Evolutionary conservation across 1,139 yeast genomes (phyloP).

Genomic region (Suzukiozyma palmioleophila): DNA sequence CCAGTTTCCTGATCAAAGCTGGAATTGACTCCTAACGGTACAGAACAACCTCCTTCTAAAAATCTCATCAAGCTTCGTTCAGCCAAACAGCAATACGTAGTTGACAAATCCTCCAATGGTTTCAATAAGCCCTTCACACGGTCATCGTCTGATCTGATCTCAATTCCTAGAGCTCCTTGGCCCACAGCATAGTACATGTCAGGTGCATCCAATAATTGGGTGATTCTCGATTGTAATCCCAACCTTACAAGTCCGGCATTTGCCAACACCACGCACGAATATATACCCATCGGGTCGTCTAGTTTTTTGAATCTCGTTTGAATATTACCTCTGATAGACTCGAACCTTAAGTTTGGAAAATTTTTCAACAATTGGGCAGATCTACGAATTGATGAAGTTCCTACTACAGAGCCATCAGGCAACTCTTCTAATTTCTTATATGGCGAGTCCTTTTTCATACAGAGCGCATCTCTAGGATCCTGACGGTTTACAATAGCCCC

Average conservation of each 20-base stretch:
- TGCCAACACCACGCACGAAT: conserved; percentile 77
- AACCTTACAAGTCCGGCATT: conserved; percentile 85
- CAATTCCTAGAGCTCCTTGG: conserved; percentile 95
- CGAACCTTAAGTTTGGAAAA: conserved; percentile 43
- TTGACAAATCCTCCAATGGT: conserved; percentile 60
- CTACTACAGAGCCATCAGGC: conserved; percentile 84
- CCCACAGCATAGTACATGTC: conserved; percentile 97
- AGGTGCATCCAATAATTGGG: conserved; percentile 63
- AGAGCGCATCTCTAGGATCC: conserved; percentile 91
- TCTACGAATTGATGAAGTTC: conserved; percentile 91
- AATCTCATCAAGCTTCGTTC: conserved; percentile 85
- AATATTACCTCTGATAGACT: conserved; percentile 84
- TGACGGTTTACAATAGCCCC: conserved; percentile 86
- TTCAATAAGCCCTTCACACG: conserved; percentile 54
- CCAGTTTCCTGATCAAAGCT: conserved; percentile 42
- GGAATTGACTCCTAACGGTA: conserved; percentile 90
- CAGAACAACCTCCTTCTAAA: conserved; percentile 98
- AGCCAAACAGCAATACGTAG: conserved; percentile 79
- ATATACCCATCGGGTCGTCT: conserved; percentile 50
- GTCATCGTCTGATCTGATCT: conserved; percentile 69
- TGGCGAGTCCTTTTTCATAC: conserved; percentile 65
- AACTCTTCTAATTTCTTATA: conserved; percentile 67
- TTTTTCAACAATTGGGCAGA: conserved; percentile 58
- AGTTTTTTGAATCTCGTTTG: conserved; percentile 78
- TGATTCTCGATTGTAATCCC: conserved; percentile 68